These are phyloP conservation scores for Sanghuangporus weigelae DNA, from an alignment of 1,284 basidiomycete species.

Conservation along the genomic window DNA sequence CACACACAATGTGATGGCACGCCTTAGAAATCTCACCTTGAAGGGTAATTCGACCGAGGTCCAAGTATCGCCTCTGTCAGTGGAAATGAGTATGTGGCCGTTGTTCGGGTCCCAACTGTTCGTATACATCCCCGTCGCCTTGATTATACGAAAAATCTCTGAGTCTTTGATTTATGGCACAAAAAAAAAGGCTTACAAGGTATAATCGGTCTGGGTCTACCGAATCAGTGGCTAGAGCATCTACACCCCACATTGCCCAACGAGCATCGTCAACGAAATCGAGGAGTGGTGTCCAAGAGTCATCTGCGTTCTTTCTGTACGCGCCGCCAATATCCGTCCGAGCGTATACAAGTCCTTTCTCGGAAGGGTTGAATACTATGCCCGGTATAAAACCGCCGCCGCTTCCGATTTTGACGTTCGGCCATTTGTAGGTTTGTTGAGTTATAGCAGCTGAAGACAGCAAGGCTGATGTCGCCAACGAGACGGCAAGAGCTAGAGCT, in stretches of 20 bases:
- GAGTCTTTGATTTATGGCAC: neutral
- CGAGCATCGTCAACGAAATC: slow-evolving; percentile 51
- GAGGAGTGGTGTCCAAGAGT: slow-evolving; percentile 54
- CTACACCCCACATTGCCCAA: slow-evolving; percentile 64
- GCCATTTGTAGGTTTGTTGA: slow-evolving; percentile 53
- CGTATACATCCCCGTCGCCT: slow-evolving; percentile 63
- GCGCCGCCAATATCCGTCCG: slow-evolving; percentile 65
- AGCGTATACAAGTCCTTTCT: slow-evolving; percentile 56
- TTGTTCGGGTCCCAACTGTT: slow-evolving; percentile 64
- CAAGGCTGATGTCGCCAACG: neutral
- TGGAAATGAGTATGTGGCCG: slow-evolving; percentile 58
- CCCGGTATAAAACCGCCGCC: slow-evolving; percentile 48
- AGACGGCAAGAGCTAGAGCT: neutral
- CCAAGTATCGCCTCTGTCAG: slow-evolving; percentile 52
- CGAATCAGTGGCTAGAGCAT: slow-evolving; percentile 59
- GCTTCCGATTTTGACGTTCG: slow-evolving; percentile 55
- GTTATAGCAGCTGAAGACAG: slow-evolving; percentile 29
- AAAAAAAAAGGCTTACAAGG: slow-evolving; percentile 29
- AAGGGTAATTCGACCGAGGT: slow-evolving; percentile 48
- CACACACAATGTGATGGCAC: neutral
- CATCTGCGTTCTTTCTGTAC: slow-evolving; percentile 56
- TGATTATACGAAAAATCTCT: neutral
- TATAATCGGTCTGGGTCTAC: slow-evolving; percentile 51
- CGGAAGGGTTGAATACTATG: slow-evolving; percentile 54
- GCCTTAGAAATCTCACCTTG: slow-evolving; percentile 37